phyloP scores from a whole-genome alignment of 305 asterid species.

The Striga hermonthica region DNA sequence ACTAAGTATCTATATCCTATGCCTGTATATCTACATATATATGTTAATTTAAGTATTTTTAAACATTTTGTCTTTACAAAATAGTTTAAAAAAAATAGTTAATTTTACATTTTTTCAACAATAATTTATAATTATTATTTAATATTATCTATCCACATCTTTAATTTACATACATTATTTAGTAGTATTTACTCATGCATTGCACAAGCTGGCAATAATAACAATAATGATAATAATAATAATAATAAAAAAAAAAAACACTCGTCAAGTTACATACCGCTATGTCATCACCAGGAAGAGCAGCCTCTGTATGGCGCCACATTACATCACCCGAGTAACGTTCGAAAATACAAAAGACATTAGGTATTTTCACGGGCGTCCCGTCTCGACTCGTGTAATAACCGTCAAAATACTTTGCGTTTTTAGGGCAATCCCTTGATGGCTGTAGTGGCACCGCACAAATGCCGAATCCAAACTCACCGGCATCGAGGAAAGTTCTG shows the following conservation, averaged over 20 bases:
- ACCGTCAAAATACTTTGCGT: constrained; percentile 47
- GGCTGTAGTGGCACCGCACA: constrained; percentile 43
- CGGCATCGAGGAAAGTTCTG: constrained; percentile 43
- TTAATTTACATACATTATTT: no score
- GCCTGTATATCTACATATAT: no score
- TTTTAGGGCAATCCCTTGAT: constrained; percentile 43
- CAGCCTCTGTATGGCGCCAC: constrained; percentile 53
- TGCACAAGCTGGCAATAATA: no score
- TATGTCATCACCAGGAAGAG: constrained; percentile 30
- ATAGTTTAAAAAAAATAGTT: no score
- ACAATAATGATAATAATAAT: no score
- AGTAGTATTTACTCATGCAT: no score
- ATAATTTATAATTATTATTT: background rate
- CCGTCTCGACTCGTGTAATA: constrained; percentile 35
- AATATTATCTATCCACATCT: no score
- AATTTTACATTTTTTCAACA: no score
- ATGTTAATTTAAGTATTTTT: no score
- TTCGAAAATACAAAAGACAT: constrained; percentile 49
- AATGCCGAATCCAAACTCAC: constrained; percentile 44
- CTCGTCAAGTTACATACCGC: background rate
- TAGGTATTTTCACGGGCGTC: constrained; percentile 32
- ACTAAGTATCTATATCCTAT: no score
- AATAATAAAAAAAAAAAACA: no score
- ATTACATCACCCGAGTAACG: constrained; percentile 48
- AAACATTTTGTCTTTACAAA: no score